Percentiles rank a stretch among this genome's conserved stretches.
phyloP scores from a whole-genome alignment of 2,329 filamentous ascomycete genomes.

The Dissoconium aciculare region DNA sequence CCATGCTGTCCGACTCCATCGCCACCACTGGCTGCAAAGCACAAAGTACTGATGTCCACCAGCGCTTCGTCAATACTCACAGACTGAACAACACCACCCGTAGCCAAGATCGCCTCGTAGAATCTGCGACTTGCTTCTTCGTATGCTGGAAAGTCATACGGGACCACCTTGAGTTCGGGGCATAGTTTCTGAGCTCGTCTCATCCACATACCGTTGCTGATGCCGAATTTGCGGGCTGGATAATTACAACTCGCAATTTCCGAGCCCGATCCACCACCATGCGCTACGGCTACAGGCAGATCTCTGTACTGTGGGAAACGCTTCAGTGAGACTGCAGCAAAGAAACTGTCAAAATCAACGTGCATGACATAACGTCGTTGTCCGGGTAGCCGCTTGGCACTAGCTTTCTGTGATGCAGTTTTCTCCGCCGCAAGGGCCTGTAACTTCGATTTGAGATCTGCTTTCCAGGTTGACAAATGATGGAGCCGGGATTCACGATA shows the following conservation, averaged over 20 bases:
- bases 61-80: slow-evolving; percentile 95
- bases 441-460: slow-evolving; percentile 76
- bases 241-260: slow-evolving; percentile 99
- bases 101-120: slow-evolving; percentile 66
- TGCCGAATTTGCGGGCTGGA: slow-evolving; percentile 64
- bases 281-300: slow-evolving; percentile 78
- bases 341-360: slow-evolving; percentile 97
- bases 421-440: slow-evolving; percentile 67
- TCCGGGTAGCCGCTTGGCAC: slow-evolving; percentile 43
- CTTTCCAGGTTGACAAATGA: slow-evolving; percentile 93
- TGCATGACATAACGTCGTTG: slow-evolving; percentile 74
- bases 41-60: slow-evolving; percentile 61
- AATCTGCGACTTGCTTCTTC: slow-evolving; percentile 81
- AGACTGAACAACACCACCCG: slow-evolving; percentile 78
- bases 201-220: slow-evolving; percentile 99
- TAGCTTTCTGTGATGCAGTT: slow-evolving; percentile 34
- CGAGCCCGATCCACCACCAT: slow-evolving; percentile 69
- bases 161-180: slow-evolving; percentile 72
- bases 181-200: slow-evolving; percentile 71
- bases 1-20: slow-evolving; percentile 51
- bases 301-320: slow-evolving; percentile 51
- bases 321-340: slow-evolving; percentile 80
- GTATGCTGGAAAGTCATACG: slow-evolving; percentile 90
- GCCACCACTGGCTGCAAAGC: slow-evolving; percentile 50
- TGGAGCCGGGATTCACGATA: slow-evolving; percentile 91